phyloP scores from a whole-genome alignment of 164 flowering plant genomes.

The Sextonia rubra region DNA sequence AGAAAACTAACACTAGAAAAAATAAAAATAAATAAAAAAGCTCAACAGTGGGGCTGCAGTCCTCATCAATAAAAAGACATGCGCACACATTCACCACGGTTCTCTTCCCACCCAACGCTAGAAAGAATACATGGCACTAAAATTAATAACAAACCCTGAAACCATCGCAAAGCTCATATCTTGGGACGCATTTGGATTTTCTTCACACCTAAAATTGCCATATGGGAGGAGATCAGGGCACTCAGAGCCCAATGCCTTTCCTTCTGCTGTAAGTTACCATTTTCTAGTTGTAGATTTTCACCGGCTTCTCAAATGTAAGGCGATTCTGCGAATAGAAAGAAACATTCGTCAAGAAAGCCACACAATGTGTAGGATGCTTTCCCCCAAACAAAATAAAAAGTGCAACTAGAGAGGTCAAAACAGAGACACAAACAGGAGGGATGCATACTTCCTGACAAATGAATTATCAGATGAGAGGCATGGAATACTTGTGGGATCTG shows the following conservation, averaged over 20 bases:
- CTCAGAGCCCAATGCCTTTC: conserved; percentile 12
- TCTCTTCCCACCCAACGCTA: conserved; percentile 24
- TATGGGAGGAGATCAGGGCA: conserved; percentile 6
- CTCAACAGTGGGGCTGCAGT: conserved; percentile 15
- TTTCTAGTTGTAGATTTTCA: conserved; percentile 76
- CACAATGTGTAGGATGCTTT: not conserved
- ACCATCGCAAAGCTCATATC: conserved; percentile 2
- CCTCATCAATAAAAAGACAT: conserved; percentile 11
- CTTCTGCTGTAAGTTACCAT: conserved; percentile 8
- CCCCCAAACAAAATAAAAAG: not conserved
- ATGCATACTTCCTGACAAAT: too few relatives aligned
- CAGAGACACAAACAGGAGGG: not conserved
- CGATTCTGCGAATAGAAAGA: conserved; percentile 60
- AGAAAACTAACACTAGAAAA: not conserved
- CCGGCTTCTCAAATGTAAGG: conserved; percentile 84
- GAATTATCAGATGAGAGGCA: too few relatives aligned
- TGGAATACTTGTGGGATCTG: too few relatives aligned
- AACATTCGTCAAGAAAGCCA: not conserved
- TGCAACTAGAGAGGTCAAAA: not conserved
- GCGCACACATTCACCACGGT: not conserved
- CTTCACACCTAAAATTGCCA: not conserved
- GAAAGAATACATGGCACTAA: conserved; percentile 22
- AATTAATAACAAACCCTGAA: conserved; percentile 14
- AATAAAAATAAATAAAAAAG: conserved; percentile 2
- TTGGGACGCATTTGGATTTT: not conserved